phyloP scores from a whole-genome alignment of 2,329 filamentous ascomycete genomes.

The Rhexocercosporidium sp. region DNA sequence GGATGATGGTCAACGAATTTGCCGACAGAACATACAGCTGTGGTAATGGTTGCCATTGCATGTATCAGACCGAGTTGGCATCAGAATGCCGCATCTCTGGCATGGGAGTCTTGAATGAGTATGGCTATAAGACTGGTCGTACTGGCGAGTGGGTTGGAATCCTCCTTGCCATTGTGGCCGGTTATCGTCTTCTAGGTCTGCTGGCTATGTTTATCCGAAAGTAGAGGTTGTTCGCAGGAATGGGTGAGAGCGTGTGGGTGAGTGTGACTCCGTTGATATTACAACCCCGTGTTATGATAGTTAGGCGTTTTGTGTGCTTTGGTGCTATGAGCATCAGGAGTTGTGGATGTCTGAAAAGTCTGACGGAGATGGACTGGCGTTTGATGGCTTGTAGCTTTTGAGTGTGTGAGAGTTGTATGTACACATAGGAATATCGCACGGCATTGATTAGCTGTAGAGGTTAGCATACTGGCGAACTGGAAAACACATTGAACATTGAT shows the following conservation, averaged over 20 bases:
- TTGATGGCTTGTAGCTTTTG: background rate
- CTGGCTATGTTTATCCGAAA: slow-evolving; percentile 54
- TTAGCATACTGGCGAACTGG: background rate
- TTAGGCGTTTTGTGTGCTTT: background rate
- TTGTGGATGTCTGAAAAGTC: background rate
- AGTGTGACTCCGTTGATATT: background rate
- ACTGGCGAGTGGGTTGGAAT: slow-evolving; percentile 77
- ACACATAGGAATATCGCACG: slow-evolving; percentile 1
- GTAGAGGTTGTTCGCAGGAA: slow-evolving; percentile 9
- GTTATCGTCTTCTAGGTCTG: slow-evolving; percentile 74
- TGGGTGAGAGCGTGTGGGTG: background rate
- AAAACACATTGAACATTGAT: no score
- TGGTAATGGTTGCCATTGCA: slow-evolving; percentile 57
- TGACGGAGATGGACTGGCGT: background rate
- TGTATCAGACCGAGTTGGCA: slow-evolving; percentile 69
- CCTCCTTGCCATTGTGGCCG: slow-evolving; percentile 75
- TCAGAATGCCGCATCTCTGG: slow-evolving; percentile 73
- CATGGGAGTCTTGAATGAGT: slow-evolving; percentile 69
- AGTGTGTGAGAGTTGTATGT: background rate
- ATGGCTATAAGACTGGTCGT: slow-evolving; percentile 69
- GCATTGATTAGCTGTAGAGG: slow-evolving; percentile 2
- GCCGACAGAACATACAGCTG: slow-evolving; percentile 67
- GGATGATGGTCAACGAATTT: slow-evolving; percentile 95
- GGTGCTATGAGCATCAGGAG: background rate
- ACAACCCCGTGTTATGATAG: background rate